These are phyloP conservation scores for Sarcodon sp. DNA, from an alignment of 768 basidiomycete species.

Conservation along the genomic window DNA sequence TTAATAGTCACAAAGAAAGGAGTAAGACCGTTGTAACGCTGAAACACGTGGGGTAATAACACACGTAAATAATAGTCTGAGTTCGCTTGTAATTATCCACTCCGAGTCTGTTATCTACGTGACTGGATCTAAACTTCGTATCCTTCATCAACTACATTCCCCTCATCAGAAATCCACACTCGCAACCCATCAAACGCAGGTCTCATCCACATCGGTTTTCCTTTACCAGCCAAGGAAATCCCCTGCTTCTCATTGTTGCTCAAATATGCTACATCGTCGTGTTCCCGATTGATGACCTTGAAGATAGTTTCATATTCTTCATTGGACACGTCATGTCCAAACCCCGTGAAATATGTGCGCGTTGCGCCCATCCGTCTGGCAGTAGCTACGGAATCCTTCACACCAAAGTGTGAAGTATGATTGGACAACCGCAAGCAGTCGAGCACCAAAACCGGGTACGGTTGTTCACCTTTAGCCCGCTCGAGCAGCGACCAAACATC, in stretches of 20 bases:
- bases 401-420: slow-evolving; percentile 73
- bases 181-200: slow-evolving; percentile 70
- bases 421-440: slow-evolving; percentile 59
- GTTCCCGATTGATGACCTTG: slow-evolving; percentile 24
- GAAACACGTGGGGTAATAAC: background rate
- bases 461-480: slow-evolving; percentile 5
- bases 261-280: slow-evolving; percentile 5
- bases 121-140: slow-evolving; percentile 18
- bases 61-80: background rate
- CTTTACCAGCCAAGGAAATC: slow-evolving; percentile 33
- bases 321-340: slow-evolving; percentile 67
- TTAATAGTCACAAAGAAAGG: slow-evolving; percentile 1
- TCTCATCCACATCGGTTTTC: slow-evolving; percentile 42
- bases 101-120: background rate
- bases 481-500: slow-evolving; percentile 46
- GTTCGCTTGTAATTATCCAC: too few species aligned
- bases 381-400: slow-evolving; percentile 45
- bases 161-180: slow-evolving; percentile 30
- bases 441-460: slow-evolving; percentile 49
- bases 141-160: slow-evolving; percentile 36
- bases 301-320: slow-evolving; percentile 64
- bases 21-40: background rate
- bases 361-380: slow-evolving; percentile 44
- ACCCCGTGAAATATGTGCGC: slow-evolving; percentile 63
- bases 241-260: slow-evolving; percentile 26